Evolutionary conservation across 345 rosid species (phyloP), one percentile per base, ranked within the genome.

Genomic region (Stellera chamaejasme): DNA sequence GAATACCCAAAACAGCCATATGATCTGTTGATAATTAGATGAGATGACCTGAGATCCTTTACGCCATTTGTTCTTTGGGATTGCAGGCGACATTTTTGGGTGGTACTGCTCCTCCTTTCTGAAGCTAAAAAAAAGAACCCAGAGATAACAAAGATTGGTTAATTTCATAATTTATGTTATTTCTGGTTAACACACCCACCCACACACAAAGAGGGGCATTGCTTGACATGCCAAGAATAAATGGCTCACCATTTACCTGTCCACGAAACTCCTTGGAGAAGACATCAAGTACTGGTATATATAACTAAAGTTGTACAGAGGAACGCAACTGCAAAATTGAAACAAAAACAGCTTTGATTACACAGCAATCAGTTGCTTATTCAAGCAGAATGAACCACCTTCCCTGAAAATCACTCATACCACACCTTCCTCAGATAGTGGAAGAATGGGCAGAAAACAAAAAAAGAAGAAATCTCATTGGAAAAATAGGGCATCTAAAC

Each of bases 231-330:
- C 6, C 10, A 54, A 54, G 27, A 41, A 28, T 14, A 27, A 36
- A 11, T 28, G 28, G 64, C 66, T 63, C 54, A 61, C 70, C 69
- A 69, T 71, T 63, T 78, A 79, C 90, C 90, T 84, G 78, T 84
- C 82, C 52, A 84, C 78, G 12, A 81, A 84, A 70, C 90, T 84
- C 68, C 59, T 71, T 0, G 78, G 72, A 51, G 87, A 84, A 61
- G 82, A 64, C 79, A 79, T 69, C 70, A 81, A 32, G 56, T 84
- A 84, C 61, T 52, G 69, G 75, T 84, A 81, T 15, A 73, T 66
- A 74, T 77, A 78, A 69, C 73, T 73, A 52, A 84, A 84, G 61
- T 77, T 81, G 79, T 84, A 75, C 56, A 84, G 44, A 55, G 90
- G 84, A 45, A 78, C 82, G 48, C 90, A 84, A 55, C 90, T 84